These are phyloP conservation scores for Ogataea angusta DNA, from an alignment of 805 yeast genomes.

Conservation along the genomic window DNA sequence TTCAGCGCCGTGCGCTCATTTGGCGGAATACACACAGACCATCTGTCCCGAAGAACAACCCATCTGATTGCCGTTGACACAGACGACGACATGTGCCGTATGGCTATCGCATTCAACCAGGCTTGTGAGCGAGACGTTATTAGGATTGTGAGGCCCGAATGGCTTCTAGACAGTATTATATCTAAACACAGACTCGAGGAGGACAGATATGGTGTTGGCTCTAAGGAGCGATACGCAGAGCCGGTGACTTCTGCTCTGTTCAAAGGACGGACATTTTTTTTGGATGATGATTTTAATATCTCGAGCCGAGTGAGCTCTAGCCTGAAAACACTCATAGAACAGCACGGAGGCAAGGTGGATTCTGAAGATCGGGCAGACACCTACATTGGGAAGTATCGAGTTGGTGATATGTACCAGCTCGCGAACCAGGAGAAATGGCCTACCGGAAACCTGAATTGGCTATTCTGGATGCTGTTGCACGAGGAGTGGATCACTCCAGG, in stretches of 20 bases:
- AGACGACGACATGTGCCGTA: conserved; percentile 47
- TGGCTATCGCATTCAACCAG: conserved; percentile 27
- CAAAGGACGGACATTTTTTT: conserved; percentile 43
- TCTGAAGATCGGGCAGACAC: conserved; percentile 31
- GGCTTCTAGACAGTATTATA: conserved; percentile 73
- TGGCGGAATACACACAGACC: conserved; percentile 72
- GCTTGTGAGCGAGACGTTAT: conserved; percentile 38
- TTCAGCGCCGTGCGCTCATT: conserved; percentile 64
- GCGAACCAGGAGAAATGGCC: conserved; percentile 41
- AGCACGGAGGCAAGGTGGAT: conserved; percentile 53
- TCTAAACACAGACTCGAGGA: conserved; percentile 50
- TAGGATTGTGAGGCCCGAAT: conserved; percentile 67
- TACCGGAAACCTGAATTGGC: conserved; percentile 74
- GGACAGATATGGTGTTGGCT: conserved; percentile 45
- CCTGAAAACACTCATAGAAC: conserved; percentile 42
- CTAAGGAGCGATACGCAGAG: neutral
- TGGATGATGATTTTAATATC: conserved; percentile 56
- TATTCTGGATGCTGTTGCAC: conserved; percentile 61
- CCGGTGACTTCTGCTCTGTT: conserved; percentile 31
- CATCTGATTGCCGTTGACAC: conserved; percentile 64
- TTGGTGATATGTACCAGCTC: conserved; percentile 50
- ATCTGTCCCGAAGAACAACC: conserved; percentile 67
- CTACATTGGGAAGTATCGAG: conserved; percentile 61
- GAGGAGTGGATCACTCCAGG: conserved; percentile 55
- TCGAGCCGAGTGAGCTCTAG: conserved; percentile 40